A percentile compares a stretch with the other conserved stretches of the same genome.
Evolutionary conservation across 371 early-diverging fungal species (phyloP).

Genomic region (Homolaphlyctis polyrhiza): DNA sequence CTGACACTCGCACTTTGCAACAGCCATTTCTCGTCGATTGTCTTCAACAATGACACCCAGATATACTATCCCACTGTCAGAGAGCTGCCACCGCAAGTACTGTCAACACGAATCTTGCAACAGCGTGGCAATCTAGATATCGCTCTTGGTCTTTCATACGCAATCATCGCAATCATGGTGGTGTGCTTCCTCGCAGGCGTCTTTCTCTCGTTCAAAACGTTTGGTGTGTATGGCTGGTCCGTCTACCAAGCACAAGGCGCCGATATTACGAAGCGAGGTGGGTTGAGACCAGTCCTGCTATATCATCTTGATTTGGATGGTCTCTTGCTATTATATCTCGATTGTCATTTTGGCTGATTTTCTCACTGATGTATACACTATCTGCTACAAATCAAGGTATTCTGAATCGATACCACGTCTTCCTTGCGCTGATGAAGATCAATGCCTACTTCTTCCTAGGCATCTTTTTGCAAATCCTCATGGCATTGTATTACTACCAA

Average conservation of each 20-base stretch:
- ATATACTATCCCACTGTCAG: too few species aligned
- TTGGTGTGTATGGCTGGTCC: slow-evolving; percentile 51
- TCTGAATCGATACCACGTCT: slow-evolving; percentile 18
- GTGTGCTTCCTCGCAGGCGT: slow-evolving; percentile 28
- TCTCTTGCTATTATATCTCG: background rate
- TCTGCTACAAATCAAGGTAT: slow-evolving; percentile 9
- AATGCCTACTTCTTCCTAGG: slow-evolving; percentile 23
- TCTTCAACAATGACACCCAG: too few species aligned
- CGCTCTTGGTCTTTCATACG: slow-evolving; percentile 14
- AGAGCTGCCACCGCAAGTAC: too few species aligned
- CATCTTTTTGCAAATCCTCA: slow-evolving; percentile 14
- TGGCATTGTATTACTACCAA: slow-evolving; percentile 3
- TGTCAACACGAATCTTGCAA: too few species aligned
- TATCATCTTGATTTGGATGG: background rate
- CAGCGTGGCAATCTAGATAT: background rate
- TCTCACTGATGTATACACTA: background rate
- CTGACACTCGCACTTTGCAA: too few species aligned
- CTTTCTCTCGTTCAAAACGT: slow-evolving; percentile 46
- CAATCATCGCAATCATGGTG: slow-evolving; percentile 32
- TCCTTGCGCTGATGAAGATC: slow-evolving; percentile 19
- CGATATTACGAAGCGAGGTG: slow-evolving; percentile 31
- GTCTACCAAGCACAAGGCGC: slow-evolving; percentile 50
- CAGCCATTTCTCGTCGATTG: too few species aligned
- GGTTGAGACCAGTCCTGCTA: background rate
- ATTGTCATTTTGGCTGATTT: background rate